Conservation (phyloP, 2,329 filamentous ascomycete species). For the Zymoseptoria brevis region DNA sequence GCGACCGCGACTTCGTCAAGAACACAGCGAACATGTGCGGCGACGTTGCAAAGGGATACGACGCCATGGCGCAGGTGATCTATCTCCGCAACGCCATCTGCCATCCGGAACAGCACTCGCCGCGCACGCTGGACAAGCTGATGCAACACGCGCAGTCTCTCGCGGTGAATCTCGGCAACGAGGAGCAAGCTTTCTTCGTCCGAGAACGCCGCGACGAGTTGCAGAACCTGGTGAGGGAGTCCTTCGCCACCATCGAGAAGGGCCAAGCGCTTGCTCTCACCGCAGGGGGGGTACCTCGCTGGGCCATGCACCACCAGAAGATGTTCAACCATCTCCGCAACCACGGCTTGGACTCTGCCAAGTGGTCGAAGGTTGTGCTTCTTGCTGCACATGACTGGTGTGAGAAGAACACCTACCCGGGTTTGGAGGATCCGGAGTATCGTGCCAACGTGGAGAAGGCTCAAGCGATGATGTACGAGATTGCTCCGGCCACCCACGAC, state of each 20-base stretch:
- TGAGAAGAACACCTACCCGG: not conserved
- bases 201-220: not conserved
- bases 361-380: not conserved
- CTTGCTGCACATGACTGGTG: not conserved
- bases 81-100: not conserved
- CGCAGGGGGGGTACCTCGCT: not conserved
- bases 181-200: not conserved
- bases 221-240: not conserved
- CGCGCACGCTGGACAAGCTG: conserved; percentile 1
- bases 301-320: not conserved
- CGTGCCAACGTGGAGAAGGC: not conserved
- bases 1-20: not conserved
- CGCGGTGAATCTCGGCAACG: conserved; percentile 1
- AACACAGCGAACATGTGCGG: not conserved
- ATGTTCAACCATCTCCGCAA: not conserved
- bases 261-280: not conserved
- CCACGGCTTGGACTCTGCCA: not conserved
- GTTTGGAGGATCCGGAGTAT: not conserved
- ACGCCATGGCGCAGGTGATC: not conserved
- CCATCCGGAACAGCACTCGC: not conserved
- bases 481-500: not conserved
- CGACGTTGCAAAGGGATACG: not conserved
- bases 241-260: not conserved
- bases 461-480: not conserved
- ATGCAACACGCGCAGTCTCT: not conserved